Evolutionary conservation across 495 filamentous ascomycete genomes (phyloP), one percentile per base, ranked within the genome.

Genomic region (Emericellopsis terricola): DNA sequence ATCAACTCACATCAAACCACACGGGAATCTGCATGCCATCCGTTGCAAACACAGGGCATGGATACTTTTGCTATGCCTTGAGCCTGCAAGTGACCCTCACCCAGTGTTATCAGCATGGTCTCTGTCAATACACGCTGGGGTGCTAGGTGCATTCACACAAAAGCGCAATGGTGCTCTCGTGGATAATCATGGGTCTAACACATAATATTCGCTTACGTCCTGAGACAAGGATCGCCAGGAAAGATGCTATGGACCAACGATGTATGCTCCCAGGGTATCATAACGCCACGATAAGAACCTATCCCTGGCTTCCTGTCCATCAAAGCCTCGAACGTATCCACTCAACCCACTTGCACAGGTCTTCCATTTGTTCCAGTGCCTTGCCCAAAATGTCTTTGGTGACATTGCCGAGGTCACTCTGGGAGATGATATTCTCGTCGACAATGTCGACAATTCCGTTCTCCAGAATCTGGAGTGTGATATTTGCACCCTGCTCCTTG

Each of bases 331-430:
- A 41, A 41, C 50, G 36, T 3, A 58, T 33, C 42, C 51, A 78
- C 53, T 76, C 69, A n/a, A 63, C 66, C 51, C 71, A 57, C 31
- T 67, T 61, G 4, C 71, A 68, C 14, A 78, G 41, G 50, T 77
- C 49, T 43, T 61, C 61, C 3, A 52, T 31, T 9, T 42, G 18
- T 47, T 60, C 54, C 35, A 65, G 33, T 41, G 53, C 33, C 36
- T 37, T 42, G 8, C 47, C 61, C 31, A 64, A 24, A 31, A 51
- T 52, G 30, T 49, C 47, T 3, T 29, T 36, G n/a, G 24, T 23
- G 13, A 50, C 36, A 38, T 34, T 28, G 4, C 3, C 14, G 14
- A 16, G 31, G n/a, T n/a, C n/a, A n/a, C n/a, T n/a, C 47, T 52
- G 16, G 18, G 31, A 33, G 9, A 35, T 19, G 6, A 21, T 15